Evolutionary conservation across 2,329 filamentous ascomycete species (phyloP), one percentile per base, ranked within the genome.

Genomic region (Epicoccum sorghinum): DNA sequence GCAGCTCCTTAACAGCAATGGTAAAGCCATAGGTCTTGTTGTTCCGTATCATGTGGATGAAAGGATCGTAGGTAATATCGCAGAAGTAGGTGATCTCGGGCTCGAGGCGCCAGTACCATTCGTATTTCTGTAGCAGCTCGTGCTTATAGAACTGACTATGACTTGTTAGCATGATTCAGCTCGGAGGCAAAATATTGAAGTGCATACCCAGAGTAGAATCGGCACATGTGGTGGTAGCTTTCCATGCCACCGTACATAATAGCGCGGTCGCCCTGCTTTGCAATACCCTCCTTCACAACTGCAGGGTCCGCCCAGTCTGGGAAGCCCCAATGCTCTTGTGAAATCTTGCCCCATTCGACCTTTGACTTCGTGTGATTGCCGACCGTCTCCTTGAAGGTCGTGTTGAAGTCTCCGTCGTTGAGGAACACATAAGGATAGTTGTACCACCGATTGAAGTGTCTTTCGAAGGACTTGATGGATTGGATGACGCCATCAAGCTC

Each of bases 51-150:
- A 99, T 99, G 75, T 92, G 88, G 57, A 95, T 82, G 80, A 99
- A 99, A 1, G 95, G 95, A 75, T 99, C 95, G 72, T 99, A 99
- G 62, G 95, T 99, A 65, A 99, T 98, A 74, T 99, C 95, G 77
- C 95, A 99, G 80, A 99, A 99, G 80, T 98, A 99, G 80, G 93
- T 97, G 85, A 99, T 98, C 78, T 99, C 95, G 62, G 95, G 95
- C 82, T 99, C 95, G 67, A 99, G 82, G 60, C 95, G 91, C 95
- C 95, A 99, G 81, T 99, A 99, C 95, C 95, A 99, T 73, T 98
- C 92, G 78, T 98, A 99, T 77, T 98, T 98, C 72, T 90, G 85
- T 40, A 99, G 84, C 30, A 98, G 85, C 61, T 93, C 89, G 73
- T 99, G 95, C 76, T 97, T 96, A 82, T 95, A 99, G 79, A 99